Evolutionary conservation across 768 basidiomycete species (phyloP).

Genomic region (Lactifluus piperatus): DNA sequence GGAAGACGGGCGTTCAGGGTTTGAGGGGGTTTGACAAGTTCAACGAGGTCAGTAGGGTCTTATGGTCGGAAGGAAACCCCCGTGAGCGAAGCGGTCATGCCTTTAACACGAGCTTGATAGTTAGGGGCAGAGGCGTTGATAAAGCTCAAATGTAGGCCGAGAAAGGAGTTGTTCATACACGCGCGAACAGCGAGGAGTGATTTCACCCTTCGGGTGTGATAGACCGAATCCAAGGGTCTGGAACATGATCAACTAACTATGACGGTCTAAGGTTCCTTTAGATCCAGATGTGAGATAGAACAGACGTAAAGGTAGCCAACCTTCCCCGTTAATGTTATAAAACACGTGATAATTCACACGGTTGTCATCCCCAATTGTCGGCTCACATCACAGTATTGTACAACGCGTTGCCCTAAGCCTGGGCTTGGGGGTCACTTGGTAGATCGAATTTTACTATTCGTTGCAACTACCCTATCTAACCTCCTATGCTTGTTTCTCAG

Average conservation of each 20-base stretch:
- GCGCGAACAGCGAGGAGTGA: constrained; percentile 15
- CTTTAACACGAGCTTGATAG: constrained; percentile 15
- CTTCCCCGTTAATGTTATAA: not conserved
- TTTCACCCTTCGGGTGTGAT: constrained; percentile 6
- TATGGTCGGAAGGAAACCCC: constrained; percentile 9
- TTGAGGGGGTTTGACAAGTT: constrained; percentile 2
- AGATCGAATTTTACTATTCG: not conserved
- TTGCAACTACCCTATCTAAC: not conserved
- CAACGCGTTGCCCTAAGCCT: not conserved
- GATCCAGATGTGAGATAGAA: constrained; percentile 1
- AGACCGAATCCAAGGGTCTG: constrained; percentile 3
- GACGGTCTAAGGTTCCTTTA: not conserved
- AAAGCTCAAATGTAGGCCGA: constrained; percentile 3
- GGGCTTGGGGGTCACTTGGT: constrained; percentile 2
- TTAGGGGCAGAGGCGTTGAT: constrained; percentile 13
- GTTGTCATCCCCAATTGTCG: too few relatives aligned
- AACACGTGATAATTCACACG: not conserved
- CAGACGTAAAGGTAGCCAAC: not conserved
- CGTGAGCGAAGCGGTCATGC: constrained; percentile 14
- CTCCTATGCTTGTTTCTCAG: not conserved
- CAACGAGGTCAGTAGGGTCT: constrained; percentile 8
- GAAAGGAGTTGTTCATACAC: constrained; percentile 15
- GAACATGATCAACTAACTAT: constrained; percentile 3
- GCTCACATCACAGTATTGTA: too few relatives aligned
- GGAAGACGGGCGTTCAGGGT: constrained; percentile 4